These are phyloP conservation scores for Pyrenochaeta sp. DNA, from an alignment of 2,329 filamentous ascomycete species.

Conservation along the genomic window DNA sequence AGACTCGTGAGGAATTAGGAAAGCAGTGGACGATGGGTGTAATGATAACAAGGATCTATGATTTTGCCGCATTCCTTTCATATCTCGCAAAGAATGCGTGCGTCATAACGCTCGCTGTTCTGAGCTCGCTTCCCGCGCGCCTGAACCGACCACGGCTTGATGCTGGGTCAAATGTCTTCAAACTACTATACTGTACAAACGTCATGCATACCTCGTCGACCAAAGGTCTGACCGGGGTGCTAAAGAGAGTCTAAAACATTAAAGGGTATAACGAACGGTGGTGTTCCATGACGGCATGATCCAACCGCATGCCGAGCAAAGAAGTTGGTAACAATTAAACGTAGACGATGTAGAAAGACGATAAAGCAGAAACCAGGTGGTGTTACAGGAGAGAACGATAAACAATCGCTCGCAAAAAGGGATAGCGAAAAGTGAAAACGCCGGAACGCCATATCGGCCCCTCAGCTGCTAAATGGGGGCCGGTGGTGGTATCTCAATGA, in stretches of 20 bases:
- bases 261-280: conserved; percentile 46
- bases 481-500: conserved; percentile 34
- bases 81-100: conserved; percentile 32
- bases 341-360: conserved; percentile 9
- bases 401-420: conserved; percentile 33
- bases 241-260: conserved; percentile 50
- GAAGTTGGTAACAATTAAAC: conserved; percentile 19
- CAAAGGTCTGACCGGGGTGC: conserved; percentile 24
- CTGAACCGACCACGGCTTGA: conserved; percentile 12
- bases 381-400: conserved; percentile 39
- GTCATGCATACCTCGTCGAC: conserved; percentile 34
- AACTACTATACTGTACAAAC: conserved; percentile 45
- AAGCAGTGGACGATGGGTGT: conserved; percentile 4
- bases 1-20: conserved; percentile 2
- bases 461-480: conserved; percentile 8
- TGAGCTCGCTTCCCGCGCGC: conserved; percentile 22
- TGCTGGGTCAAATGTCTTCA: conserved; percentile 17
- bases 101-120: conserved; percentile 35
- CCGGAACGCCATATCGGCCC: conserved; percentile 26
- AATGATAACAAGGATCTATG: conserved; percentile 26
- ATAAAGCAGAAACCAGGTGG: conserved; percentile 22
- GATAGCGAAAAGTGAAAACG: conserved; percentile 34
- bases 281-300: conserved; percentile 32
- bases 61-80: conserved; percentile 26
- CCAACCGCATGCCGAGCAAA: conserved; percentile 24